These are phyloP conservation scores for Sugiyamaella xylanicola DNA, from an alignment of 1,139 yeast genomes.

Conservation along the genomic window DNA sequence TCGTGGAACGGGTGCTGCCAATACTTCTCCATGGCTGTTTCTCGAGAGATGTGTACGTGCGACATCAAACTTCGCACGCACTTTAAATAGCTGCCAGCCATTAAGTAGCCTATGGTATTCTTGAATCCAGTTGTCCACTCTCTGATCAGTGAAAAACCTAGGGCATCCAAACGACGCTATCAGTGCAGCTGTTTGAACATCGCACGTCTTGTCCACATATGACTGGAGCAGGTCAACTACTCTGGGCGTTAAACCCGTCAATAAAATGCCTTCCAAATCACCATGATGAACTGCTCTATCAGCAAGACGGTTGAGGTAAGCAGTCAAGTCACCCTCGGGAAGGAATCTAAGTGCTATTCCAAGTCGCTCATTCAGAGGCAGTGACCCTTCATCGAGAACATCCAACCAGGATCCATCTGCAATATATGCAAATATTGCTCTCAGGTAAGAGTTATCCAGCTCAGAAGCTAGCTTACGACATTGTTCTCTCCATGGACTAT, in stretches of 20 bases:
- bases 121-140: slow-evolving; percentile 78
- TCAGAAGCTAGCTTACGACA: slow-evolving; percentile 87
- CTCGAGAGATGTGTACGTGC: slow-evolving; percentile 66
- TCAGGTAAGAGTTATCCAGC: slow-evolving; percentile 80
- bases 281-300: slow-evolving; percentile 74
- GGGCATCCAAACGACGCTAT: slow-evolving; percentile 83
- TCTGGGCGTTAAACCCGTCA: slow-evolving; percentile 85
- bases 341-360: slow-evolving; percentile 89
- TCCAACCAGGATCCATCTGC: slow-evolving; percentile 98
- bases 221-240: slow-evolving; percentile 83
- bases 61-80: slow-evolving; percentile 84
- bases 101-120: slow-evolving; percentile 70
- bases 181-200: slow-evolving; percentile 89
- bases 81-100: slow-evolving; percentile 79
- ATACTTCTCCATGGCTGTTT: slow-evolving; percentile 52
- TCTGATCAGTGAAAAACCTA: slow-evolving; percentile 66
- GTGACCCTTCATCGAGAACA: slow-evolving; percentile 83
- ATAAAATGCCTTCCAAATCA: slow-evolving; percentile 83
- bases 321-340: slow-evolving; percentile 64
- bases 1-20: slow-evolving; percentile 59
- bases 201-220: slow-evolving; percentile 86
- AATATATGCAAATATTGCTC: slow-evolving; percentile 91
- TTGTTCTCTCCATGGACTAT: slow-evolving; percentile 91
- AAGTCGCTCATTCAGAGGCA: slow-evolving; percentile 83
- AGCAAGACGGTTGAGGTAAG: slow-evolving; percentile 64